Evolutionary conservation across 352 stramenopile genomes (phyloP).

Genomic region (Phytophthora melonis): DNA sequence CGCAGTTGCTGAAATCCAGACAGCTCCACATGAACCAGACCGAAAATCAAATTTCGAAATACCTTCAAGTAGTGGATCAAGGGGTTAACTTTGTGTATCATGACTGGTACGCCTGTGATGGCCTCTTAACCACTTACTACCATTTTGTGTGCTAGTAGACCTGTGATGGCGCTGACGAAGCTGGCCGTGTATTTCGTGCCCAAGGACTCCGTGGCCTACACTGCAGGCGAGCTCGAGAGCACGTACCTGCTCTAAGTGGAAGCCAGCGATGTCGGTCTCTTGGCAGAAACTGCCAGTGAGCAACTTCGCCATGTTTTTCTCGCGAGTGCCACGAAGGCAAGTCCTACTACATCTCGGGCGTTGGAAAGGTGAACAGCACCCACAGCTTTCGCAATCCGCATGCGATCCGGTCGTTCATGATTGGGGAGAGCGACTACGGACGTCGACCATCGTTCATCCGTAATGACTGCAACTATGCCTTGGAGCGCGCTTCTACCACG

Average conservation of each 20-base stretch:
- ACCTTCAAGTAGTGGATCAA: too few relatives aligned
- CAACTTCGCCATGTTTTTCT: constrained; percentile 4
- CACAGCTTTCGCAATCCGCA: constrained; percentile 8
- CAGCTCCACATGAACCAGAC: too few relatives aligned
- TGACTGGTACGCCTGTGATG: not conserved
- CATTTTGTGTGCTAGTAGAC: not conserved
- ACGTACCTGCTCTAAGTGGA: not conserved
- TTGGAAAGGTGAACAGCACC: not conserved
- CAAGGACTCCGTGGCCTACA: not conserved
- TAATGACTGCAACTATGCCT: not conserved
- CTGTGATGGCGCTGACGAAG: not conserved
- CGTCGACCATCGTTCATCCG: constrained; percentile 5
- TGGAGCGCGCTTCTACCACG: not conserved
- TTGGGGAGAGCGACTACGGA: constrained; percentile 7
- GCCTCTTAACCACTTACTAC: not conserved
- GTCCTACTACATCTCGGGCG: constrained; percentile 12
- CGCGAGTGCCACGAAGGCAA: too few relatives aligned
- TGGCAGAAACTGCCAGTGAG: constrained; percentile 1
- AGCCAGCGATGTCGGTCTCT: not conserved
- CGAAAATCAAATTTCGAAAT: too few relatives aligned
- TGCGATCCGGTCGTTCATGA: constrained; percentile 18
- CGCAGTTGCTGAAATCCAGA: too few relatives aligned
- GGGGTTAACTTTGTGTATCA: too few relatives aligned
- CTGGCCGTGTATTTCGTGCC: not conserved
- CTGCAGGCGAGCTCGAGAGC: not conserved